phyloP scores from a whole-genome alignment of 768 basidiomycete genomes.

The Amylocystis lapponica region DNA sequence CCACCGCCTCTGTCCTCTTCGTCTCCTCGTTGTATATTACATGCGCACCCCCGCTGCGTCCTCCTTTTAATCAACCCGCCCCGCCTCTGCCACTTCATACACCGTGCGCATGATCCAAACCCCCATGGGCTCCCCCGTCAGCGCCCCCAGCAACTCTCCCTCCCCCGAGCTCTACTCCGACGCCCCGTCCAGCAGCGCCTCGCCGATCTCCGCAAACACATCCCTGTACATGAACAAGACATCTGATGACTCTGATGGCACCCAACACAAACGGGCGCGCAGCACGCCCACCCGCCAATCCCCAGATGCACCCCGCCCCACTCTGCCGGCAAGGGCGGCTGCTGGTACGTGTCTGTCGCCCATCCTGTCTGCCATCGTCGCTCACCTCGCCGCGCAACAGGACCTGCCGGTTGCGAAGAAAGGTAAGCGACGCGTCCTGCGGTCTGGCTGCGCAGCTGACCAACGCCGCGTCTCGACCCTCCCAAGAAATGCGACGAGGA shows the following conservation, averaged over 20 bases:
- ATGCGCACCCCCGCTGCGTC: constrained; percentile 1
- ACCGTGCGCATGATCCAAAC: background rate
- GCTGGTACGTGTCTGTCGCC: constrained; percentile 52
- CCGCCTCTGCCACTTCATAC: background rate
- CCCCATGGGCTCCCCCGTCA: constrained; percentile 9
- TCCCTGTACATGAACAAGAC: constrained; percentile 9
- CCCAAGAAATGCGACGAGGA: constrained; percentile 85
- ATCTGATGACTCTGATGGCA: constrained; percentile 16
- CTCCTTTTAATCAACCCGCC: constrained; percentile 5
- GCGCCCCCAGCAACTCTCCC: constrained; percentile 15
- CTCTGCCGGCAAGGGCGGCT: constrained; percentile 65
- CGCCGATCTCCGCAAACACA: constrained; percentile 12
- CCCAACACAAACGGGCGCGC: constrained; percentile 23
- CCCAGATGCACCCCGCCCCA: constrained; percentile 23
- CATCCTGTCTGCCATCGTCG: constrained; percentile 3
- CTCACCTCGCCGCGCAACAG: constrained; percentile 30
- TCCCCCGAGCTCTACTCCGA: constrained; percentile 16
- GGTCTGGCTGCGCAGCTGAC: constrained; percentile 3
- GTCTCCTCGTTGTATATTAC: background rate
- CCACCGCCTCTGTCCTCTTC: constrained; percentile 13
- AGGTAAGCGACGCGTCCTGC: constrained; percentile 41
- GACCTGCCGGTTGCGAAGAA: constrained; percentile 81
- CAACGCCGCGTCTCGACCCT: constrained; percentile 4
- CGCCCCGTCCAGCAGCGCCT: constrained; percentile 14
- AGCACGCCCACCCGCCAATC: constrained; percentile 45